Conservation (phyloP, 768 basidiomycete species). For the Tylopilus plumbeoviolaceoides region DNA sequence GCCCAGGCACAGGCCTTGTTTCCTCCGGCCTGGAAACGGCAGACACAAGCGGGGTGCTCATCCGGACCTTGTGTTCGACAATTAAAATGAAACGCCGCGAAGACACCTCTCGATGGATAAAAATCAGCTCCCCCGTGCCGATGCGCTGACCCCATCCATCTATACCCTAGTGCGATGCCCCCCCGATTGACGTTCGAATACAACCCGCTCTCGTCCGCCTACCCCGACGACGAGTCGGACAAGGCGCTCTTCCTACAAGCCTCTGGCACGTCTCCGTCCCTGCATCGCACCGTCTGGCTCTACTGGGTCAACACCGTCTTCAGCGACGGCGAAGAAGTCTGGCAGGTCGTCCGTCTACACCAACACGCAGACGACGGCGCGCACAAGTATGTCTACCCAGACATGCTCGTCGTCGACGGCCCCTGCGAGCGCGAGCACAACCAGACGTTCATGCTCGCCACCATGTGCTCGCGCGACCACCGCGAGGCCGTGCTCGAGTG, state of each 20-base stretch:
- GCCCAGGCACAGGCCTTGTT: no score
- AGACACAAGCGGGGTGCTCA: no score
- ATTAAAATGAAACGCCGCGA: conserved; percentile 16
- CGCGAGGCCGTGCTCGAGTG: conserved; percentile 25
- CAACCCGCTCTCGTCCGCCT: conserved; percentile 17
- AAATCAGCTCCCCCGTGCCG: conserved; percentile 3
- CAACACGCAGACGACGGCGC: conserved; percentile 1
- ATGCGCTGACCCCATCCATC: no score
- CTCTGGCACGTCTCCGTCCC: neutral
- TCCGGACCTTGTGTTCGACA: neutral
- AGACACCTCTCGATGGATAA: conserved; percentile 4
- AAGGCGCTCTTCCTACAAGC: conserved; percentile 25
- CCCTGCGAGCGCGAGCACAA: conserved; percentile 4
- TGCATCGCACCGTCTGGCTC: conserved; percentile 13
- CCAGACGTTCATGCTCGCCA: conserved; percentile 14
- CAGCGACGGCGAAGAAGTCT: conserved; percentile 21
- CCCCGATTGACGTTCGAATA: conserved; percentile 17
- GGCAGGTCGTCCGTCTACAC: conserved; percentile 27
- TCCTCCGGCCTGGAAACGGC: no score
- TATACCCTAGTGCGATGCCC: neutral
- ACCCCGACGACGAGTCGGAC: conserved; percentile 24
- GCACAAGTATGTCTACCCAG: conserved; percentile 25
- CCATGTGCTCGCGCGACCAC: conserved; percentile 19
- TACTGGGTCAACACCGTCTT: conserved; percentile 28
- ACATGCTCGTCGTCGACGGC: conserved; percentile 24